Evolutionary conservation across 805 yeast genomes (phyloP), one percentile per base, ranked within the genome.

Genomic region (Candida methanosorbosa): DNA sequence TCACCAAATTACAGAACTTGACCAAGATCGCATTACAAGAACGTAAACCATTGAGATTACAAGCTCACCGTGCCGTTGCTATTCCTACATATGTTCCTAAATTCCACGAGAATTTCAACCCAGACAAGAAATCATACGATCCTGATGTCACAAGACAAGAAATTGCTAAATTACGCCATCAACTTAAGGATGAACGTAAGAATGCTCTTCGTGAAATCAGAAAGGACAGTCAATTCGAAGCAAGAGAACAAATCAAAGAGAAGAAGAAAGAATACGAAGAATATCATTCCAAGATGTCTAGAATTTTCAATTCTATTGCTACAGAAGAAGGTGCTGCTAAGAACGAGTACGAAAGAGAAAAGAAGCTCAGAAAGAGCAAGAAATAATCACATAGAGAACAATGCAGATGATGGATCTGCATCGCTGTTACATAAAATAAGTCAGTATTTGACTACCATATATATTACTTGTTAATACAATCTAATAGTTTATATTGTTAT

Each of bases 281-380:
- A 9, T 92, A 92, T 57, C 97, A 92, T 57, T 70, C 77, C 45
- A 88, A 85, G 68, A 84, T 92, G 86, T 82, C 94, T 29, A 73
- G 72, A 45, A 80, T 92, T 54, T 78, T 81, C 54, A 83, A 88
- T 48, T 75, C 88, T 36, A 85, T 92, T 50, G 83, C 82, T 42
- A 87, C 96, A 4, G 87, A 81, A 48, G 97, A 90, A 66, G 97
- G 97, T 52, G 84, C 92, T 5, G 97, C 86, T 54, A 83, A 85
- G 69, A 88, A 92, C 56, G 79, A 78, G 47, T 90, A 90, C 58
- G 96, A 87, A 54, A 72, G 87, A 40, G 97, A 88, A 52, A 82
- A 75, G 67, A 76, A 70, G 54, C 63, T 65, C 40, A 72, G 87
- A 49, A 73, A 72, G 53, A 63, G 67, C 27, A 66, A 67, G 45